Evolutionary conservation across 2,329 filamentous ascomycete species (phyloP).

Genomic region (Didymella pomorum): DNA sequence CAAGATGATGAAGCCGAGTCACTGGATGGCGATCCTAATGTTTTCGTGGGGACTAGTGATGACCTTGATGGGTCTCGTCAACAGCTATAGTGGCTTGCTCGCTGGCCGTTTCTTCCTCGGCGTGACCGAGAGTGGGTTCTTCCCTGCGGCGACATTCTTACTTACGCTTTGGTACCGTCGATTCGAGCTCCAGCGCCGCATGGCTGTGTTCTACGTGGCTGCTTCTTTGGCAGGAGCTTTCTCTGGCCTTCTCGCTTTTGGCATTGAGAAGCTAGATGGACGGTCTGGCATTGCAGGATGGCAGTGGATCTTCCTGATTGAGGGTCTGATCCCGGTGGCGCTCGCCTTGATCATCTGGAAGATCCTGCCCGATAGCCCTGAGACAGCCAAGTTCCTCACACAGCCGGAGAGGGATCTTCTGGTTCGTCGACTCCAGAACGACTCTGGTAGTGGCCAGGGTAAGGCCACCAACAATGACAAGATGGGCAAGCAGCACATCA

Average conservation of each 20-base stretch:
- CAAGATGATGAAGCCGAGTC: conserved; percentile 52
- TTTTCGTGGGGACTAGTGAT: conserved; percentile 54
- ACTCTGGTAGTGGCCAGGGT: conserved; percentile 58
- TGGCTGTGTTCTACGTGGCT: conserved; percentile 48
- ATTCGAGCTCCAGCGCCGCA: conserved; percentile 46
- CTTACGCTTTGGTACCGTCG: conserved; percentile 49
- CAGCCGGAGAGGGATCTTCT: conserved; percentile 46
- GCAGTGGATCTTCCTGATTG: conserved; percentile 47
- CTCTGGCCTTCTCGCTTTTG: conserved; percentile 47
- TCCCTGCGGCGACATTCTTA: conserved; percentile 67
- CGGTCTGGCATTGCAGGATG: conserved; percentile 39
- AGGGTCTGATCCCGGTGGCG: conserved; percentile 43
- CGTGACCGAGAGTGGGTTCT: conserved; percentile 61
- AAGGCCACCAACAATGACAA: conserved; percentile 59
- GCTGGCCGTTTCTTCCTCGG: conserved; percentile 56
- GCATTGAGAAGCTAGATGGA: conserved; percentile 46
- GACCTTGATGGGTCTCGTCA: conserved; percentile 55
- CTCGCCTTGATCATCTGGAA: conserved; percentile 61
- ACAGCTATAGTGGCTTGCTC: conserved; percentile 58
- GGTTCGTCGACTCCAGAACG: conserved; percentile 41
- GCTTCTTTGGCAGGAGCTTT: conserved; percentile 48
- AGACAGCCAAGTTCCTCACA: conserved; percentile 50
- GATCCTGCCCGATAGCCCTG: conserved; percentile 59
- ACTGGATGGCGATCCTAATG: conserved; percentile 53
- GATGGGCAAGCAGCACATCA: conserved; percentile 57